Evolutionary conservation across 305 asterid species (phyloP).

Genomic region (Lippia alba): DNA sequence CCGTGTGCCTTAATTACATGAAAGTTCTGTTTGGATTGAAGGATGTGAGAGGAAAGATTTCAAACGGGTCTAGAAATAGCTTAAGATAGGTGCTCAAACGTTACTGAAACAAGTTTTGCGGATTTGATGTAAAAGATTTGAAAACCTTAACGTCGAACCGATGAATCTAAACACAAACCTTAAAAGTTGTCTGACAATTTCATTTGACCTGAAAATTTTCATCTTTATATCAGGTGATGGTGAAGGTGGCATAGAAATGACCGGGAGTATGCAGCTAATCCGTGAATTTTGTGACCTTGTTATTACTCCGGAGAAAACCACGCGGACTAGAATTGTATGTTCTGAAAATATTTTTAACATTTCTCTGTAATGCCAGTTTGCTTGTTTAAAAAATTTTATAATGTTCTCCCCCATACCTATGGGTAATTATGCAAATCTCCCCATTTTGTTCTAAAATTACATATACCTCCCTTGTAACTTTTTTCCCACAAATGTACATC

Average conservation of each 20-base stretch:
- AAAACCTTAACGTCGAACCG: too few species aligned
- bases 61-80: too few species aligned
- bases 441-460: not conserved
- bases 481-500: not conserved
- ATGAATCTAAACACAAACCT: not conserved
- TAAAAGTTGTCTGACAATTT: not conserved
- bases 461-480: not conserved
- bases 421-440: not conserved
- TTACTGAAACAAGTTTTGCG: too few species aligned
- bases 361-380: not conserved
- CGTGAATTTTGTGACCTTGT: slow-evolving; percentile 79
- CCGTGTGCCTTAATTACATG: slow-evolving; percentile 1
- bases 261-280: slow-evolving; percentile 77
- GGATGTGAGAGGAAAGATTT: too few species aligned
- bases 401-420: not conserved
- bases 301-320: slow-evolving; percentile 63
- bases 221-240: slow-evolving; percentile 72
- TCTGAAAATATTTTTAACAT: slow-evolving; percentile 7
- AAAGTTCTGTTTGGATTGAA: too few species aligned
- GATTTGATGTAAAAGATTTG: too few species aligned
- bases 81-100: too few species aligned
- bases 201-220: not conserved
- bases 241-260: slow-evolving; percentile 94
- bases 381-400: too few species aligned
- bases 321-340: slow-evolving; percentile 83